These are phyloP conservation scores for Colletotrichum somersetense DNA, from an alignment of 2,329 filamentous ascomycete species.

Conservation along the genomic window DNA sequence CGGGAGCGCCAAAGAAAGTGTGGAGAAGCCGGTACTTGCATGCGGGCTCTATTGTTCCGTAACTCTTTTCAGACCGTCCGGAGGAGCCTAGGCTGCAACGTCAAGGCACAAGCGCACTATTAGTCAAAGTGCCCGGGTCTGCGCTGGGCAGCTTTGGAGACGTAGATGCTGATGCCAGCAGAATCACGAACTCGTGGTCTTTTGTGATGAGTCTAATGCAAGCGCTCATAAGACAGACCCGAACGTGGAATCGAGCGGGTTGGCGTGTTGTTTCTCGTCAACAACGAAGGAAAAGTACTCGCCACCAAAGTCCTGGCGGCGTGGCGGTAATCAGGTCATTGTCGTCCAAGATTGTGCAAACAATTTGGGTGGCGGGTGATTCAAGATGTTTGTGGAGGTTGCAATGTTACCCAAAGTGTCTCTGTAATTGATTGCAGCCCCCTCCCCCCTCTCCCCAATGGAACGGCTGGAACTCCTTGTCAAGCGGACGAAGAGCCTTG, in stretches of 20 bases:
- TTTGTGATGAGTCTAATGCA: background rate
- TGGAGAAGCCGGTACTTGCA: background rate
- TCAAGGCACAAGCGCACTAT: background rate
- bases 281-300: background rate
- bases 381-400: background rate
- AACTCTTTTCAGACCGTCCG: background rate
- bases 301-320: background rate
- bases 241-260: background rate
- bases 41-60: conserved; percentile 32
- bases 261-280: background rate
- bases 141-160: too few species aligned
- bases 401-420: background rate
- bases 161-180: background rate
- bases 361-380: conserved; percentile 6
- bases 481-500: background rate
- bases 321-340: background rate
- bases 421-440: background rate
- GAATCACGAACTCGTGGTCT: background rate
- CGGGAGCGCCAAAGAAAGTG: background rate
- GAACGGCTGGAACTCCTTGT: fast-evolving
- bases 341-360: background rate
- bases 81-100: background rate
- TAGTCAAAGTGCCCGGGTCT: background rate
- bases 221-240: background rate
- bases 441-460: too few species aligned